Base-by-base conservation (phyloP, 768 basidiomycete genomes). In the Termitomyces eurrhizus region DNA sequence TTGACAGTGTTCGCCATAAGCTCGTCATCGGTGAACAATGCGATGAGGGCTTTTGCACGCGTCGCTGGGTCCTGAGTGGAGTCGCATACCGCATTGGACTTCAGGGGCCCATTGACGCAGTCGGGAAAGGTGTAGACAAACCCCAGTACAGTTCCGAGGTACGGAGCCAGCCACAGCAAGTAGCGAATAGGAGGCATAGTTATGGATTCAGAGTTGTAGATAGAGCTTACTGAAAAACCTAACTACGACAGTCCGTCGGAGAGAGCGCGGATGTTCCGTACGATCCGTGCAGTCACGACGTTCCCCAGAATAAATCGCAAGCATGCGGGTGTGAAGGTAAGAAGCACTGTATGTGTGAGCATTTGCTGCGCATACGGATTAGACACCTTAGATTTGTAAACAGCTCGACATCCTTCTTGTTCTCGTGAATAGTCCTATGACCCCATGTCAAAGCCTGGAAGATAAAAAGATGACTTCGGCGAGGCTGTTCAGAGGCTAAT, bases 1-100 rank as follows among this genome's bases (percentile, higher is more conserved):
- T 81, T 84, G 51, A 75, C 79, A 5, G 81, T 83, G 67, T 84
- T 84, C 57, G 69, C 73, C 52, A 80, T 80, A 58, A 84, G 69
- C 62, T 86, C 84, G 16, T 73, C 74, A 36, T 79, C 73, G 13
- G 80, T 84, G 66, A 85, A 81, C 61, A 78, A 69, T 48, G 73
- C 62, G 52, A 85, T 73, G 56, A 85, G 68, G 16, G 82, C 80
- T n/a, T 73, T 70, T 8, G 84, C 84, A 16, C 84, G 78, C 33
- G 78, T 75, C 7, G 74, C 65, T 16, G 80, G 69, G 62, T 77
- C 76, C 58, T 77, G 72, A 33, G 77, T 69, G 6, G 75, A 75
- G 64, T 84, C 74, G 68, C 83, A 85, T 36, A 84, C 80, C 8
- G 70, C 67, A 58, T 78, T 83, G 21, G 68, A 70, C 46, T 74